These are phyloP conservation scores for Pseudogymnoascus verrucosus DNA, from an alignment of 2,329 filamentous ascomycete genomes.

Conservation along the genomic window DNA sequence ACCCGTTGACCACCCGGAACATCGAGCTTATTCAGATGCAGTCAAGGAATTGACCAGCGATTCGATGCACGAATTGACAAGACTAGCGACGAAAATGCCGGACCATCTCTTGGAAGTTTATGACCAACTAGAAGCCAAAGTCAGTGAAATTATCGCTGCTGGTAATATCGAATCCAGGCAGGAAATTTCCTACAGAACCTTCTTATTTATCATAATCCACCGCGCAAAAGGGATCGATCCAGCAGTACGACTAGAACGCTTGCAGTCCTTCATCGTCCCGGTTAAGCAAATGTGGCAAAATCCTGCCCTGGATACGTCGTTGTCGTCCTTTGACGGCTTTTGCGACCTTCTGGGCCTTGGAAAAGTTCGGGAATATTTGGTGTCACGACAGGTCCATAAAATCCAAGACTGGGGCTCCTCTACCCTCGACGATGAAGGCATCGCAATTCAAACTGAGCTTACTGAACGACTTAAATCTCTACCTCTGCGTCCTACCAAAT, in stretches of 20 bases:
- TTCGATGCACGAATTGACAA: conserved; percentile 79
- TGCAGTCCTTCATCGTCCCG: conserved; percentile 73
- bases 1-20: conserved; percentile 62
- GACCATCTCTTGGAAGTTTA: conserved; percentile 88
- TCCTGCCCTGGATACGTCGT: conserved; percentile 55
- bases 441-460: conserved; percentile 69
- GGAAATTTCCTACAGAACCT: conserved; percentile 77
- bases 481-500: conserved; percentile 81
- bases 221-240: conserved; percentile 69
- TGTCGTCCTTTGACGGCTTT: conserved; percentile 72
- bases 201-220: conserved; percentile 92
- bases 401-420: conserved; percentile 77
- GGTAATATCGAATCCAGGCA: conserved; percentile 72
- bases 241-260: conserved; percentile 59
- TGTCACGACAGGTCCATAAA: conserved; percentile 62
- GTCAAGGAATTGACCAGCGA: conserved; percentile 82
- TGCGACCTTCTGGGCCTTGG: conserved; percentile 72
- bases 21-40: conserved; percentile 72
- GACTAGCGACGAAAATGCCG: conserved; percentile 82
- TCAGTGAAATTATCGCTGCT: conserved; percentile 70
- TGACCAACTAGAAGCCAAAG: conserved; percentile 73
- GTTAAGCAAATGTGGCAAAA: conserved; percentile 75
- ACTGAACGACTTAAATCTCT: conserved; percentile 60
- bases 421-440: conserved; percentile 69
- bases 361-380: conserved; percentile 73